A percentile compares a stretch with the other conserved stretches of the same genome.
Evolutionary conservation across 2,329 filamentous ascomycete species (phyloP).

Genomic region (Cladosporium sp.): DNA sequence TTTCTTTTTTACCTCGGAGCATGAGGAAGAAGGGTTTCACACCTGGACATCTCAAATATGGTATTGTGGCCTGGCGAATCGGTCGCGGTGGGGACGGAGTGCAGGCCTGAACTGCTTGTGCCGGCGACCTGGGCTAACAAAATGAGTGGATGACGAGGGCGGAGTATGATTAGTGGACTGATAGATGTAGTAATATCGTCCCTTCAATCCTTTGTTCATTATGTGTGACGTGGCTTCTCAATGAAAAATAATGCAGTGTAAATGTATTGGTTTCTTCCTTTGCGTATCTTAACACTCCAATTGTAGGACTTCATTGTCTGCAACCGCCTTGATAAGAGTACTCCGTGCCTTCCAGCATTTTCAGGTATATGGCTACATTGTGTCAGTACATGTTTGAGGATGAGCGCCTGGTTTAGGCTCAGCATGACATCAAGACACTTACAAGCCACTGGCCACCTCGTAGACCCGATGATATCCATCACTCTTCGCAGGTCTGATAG

Average conservation of each 20-base stretch:
- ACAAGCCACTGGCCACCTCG: slow-evolving; percentile 9
- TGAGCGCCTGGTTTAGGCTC: background rate
- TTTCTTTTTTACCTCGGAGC: background rate
- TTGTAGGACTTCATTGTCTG: background rate
- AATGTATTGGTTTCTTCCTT: background rate
- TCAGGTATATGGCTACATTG: slow-evolving; percentile 1
- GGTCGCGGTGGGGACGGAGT: slow-evolving; percentile 20
- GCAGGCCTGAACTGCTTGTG: slow-evolving; percentile 23
- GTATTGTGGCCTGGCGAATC: background rate
- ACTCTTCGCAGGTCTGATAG: slow-evolving; percentile 19
- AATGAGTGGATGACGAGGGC: background rate
- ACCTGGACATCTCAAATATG: background rate
- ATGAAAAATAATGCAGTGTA: background rate
- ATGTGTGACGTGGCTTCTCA: background rate
- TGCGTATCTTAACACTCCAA: background rate
- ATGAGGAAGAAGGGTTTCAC: background rate
- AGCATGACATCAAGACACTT: background rate
- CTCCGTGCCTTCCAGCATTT: slow-evolving; percentile 5
- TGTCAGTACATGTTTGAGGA: background rate
- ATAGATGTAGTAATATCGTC: slow-evolving; percentile 19
- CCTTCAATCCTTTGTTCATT: background rate
- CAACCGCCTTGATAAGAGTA: background rate
- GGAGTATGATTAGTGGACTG: slow-evolving; percentile 2
- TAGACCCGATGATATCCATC: background rate
- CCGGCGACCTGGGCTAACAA: background rate